Conservation (phyloP, 2,329 filamentous ascomycete genomes). For the Stemphylium vesicarium region DNA sequence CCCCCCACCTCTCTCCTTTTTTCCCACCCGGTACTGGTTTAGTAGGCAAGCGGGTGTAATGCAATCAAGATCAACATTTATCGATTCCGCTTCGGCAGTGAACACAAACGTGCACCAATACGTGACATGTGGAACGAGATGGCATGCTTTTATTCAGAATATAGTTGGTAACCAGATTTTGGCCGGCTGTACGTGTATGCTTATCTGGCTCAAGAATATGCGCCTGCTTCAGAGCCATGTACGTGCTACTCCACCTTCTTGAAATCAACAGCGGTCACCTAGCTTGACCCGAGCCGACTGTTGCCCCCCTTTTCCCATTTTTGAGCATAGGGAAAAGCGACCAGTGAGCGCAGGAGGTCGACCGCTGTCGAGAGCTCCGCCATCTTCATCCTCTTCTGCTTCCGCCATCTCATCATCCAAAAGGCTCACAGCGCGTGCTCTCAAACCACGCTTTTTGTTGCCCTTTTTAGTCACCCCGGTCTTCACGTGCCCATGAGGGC, state of each 20-base stretch:
- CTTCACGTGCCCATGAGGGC: constrained; percentile 50
- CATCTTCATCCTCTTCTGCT: constrained; percentile 69
- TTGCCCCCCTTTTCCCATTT: not conserved
- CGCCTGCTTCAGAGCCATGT: not conserved
- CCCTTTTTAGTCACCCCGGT: constrained; percentile 48
- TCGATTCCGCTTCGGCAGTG: too few relatives aligned
- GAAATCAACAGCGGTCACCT: constrained; percentile 55
- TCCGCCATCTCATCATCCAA: constrained; percentile 62
- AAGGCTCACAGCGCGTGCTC: constrained; percentile 41
- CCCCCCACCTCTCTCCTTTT: not conserved
- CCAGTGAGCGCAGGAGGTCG: constrained; percentile 64
- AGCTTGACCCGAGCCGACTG: constrained; percentile 57
- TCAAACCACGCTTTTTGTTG: constrained; percentile 44
- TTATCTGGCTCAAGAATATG: not conserved
- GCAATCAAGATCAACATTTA: too few relatives aligned
- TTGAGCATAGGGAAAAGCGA: not conserved
- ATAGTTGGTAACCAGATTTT: too few relatives aligned
- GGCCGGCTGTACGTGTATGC: not conserved
- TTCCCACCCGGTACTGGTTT: not conserved
- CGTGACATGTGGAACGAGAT: not conserved
- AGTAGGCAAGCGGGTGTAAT: not conserved
- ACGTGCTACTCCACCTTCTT: not conserved
- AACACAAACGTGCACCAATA: too few relatives aligned
- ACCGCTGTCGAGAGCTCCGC: constrained; percentile 63
- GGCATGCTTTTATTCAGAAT: not conserved